A percentile compares a stretch with the other conserved stretches of the same genome.
Conservation (phyloP, 1,284 basidiomycete species). For the Cryptococcus deneoformans region DNA sequence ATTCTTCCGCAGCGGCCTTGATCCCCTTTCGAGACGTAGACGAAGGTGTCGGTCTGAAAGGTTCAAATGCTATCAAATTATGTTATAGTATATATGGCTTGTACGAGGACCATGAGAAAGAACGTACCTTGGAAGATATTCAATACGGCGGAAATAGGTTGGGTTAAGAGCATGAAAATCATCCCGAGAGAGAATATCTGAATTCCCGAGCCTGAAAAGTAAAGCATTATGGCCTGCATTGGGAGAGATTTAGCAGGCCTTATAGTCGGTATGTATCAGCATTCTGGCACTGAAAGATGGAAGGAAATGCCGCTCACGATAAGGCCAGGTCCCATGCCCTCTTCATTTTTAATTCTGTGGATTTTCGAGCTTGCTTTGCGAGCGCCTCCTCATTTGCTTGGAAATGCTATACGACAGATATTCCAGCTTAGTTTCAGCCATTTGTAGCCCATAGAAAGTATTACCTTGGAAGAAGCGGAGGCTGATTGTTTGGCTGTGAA, state of each 20-base stretch:
- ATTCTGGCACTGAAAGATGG: not conserved
- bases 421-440: not conserved
- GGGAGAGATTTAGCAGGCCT: conserved; percentile 79
- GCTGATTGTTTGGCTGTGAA: conserved; percentile 15
- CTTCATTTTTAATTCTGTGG: conserved; percentile 63
- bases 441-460: not conserved
- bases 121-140: conserved; percentile 69
- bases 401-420: not conserved
- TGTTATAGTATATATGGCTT: not conserved
- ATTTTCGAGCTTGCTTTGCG: conserved; percentile 19
- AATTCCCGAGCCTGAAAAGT: conserved; percentile 89
- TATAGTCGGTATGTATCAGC: not conserved
- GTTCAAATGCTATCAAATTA: conserved; percentile 42
- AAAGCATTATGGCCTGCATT: conserved; percentile 94
- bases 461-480: conserved; percentile 17
- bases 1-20: conserved; percentile 10
- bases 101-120: not conserved
- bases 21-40: conserved; percentile 1
- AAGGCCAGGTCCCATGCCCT: conserved; percentile 86
- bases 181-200: conserved; percentile 94
- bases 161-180: conserved; percentile 80
- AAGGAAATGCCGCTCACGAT: conserved; percentile 39
- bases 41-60: conserved; percentile 33
- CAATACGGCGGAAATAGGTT: conserved; percentile 73
- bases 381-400: conserved; percentile 10